Evolutionary conservation across 352 stramenopile genomes (phyloP).

Genomic region (Halophytophthora polymorphica): DNA sequence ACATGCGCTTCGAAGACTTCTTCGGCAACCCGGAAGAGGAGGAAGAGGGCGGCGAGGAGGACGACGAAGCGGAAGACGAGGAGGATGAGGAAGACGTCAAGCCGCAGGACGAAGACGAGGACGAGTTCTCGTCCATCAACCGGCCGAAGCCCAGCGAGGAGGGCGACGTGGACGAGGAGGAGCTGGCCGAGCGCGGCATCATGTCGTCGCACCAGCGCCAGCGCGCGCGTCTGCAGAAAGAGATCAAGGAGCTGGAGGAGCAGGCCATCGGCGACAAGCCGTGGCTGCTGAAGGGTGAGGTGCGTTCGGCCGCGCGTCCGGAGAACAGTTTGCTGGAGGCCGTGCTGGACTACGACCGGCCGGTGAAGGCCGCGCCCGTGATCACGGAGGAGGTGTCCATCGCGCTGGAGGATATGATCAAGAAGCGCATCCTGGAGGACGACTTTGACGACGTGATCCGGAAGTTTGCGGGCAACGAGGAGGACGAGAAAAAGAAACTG

Average conservation of each 20-base stretch:
- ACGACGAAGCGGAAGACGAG: conserved; percentile 40
- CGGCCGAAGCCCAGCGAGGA: conserved; percentile 52
- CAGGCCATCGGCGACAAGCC: conserved; percentile 91
- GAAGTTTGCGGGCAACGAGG: conserved; percentile 78
- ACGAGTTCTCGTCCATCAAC: conserved; percentile 61
- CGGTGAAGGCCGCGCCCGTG: conserved; percentile 88
- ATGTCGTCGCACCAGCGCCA: conserved; percentile 79
- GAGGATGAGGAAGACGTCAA: conserved; percentile 43
- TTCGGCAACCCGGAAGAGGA: conserved; percentile 45
- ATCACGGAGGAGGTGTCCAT: conserved; percentile 92
- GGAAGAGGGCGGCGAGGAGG: conserved; percentile 33
- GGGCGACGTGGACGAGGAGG: conserved; percentile 55
- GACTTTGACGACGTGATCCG: conserved; percentile 94
- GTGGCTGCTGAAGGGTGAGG: conserved; percentile 92
- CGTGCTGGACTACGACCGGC: conserved; percentile 92
- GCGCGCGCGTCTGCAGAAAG: conserved; percentile 58
- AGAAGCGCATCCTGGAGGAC: conserved; percentile 93
- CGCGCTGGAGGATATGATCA: conserved; percentile 93
- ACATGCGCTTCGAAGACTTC: conserved; percentile 65
- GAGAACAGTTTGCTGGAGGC: conserved; percentile 93
- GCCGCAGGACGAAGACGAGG: conserved; percentile 37
- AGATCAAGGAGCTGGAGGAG: conserved; percentile 87
- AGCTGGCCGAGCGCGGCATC: conserved; percentile 73
- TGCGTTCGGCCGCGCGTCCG: conserved; percentile 78
- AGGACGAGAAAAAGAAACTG: conserved; percentile 81